These are phyloP conservation scores for Colletotrichum tropicale DNA, from an alignment of 2,329 filamentous ascomycete species.

Conservation along the genomic window DNA sequence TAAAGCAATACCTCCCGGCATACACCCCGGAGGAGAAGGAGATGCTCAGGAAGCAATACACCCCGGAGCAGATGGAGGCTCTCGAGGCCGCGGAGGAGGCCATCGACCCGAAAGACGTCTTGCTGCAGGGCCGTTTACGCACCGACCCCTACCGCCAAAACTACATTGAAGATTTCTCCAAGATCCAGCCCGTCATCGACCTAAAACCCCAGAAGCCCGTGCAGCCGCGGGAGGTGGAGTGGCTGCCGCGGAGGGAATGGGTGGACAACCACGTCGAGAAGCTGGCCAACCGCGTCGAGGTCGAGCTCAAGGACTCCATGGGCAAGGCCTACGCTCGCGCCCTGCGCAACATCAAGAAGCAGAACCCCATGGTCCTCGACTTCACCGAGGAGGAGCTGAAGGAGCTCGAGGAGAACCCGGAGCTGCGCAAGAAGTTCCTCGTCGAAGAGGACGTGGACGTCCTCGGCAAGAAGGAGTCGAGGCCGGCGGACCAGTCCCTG, in stretches of 20 bases:
- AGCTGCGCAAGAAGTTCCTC: slow-evolving; percentile 41
- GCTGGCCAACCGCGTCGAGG: slow-evolving; percentile 46
- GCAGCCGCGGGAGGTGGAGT: slow-evolving; percentile 56
- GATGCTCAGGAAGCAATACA: slow-evolving; percentile 71
- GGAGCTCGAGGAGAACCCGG: slow-evolving; percentile 43
- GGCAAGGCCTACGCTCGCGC: slow-evolving; percentile 45
- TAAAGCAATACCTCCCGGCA: slow-evolving; percentile 57
- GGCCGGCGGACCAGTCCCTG: neutral
- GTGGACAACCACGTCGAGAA: slow-evolving; percentile 59
- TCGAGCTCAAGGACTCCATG: slow-evolving; percentile 47
- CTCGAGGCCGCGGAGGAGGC: slow-evolving; percentile 81
- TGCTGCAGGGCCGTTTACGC: slow-evolving; percentile 73
- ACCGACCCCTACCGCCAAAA: slow-evolving; percentile 73
- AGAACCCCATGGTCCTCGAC: slow-evolving; percentile 48
- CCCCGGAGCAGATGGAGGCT: slow-evolving; percentile 79
- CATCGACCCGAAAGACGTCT: slow-evolving; percentile 76
- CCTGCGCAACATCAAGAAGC: slow-evolving; percentile 45
- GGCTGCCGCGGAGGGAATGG: slow-evolving; percentile 68
- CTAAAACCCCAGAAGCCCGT: slow-evolving; percentile 58
- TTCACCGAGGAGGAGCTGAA: slow-evolving; percentile 61
- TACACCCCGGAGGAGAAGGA: slow-evolving; percentile 73
- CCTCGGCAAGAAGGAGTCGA: neutral
- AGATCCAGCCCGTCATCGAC: slow-evolving; percentile 79
- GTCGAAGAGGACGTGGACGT: slow-evolving; percentile 25
- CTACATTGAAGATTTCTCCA: slow-evolving; percentile 84